Percentiles rank a stretch among this genome's conserved stretches.
Conservation (phyloP, 2,329 filamentous ascomycete genomes). For the Thermoascus crustaceus region DNA sequence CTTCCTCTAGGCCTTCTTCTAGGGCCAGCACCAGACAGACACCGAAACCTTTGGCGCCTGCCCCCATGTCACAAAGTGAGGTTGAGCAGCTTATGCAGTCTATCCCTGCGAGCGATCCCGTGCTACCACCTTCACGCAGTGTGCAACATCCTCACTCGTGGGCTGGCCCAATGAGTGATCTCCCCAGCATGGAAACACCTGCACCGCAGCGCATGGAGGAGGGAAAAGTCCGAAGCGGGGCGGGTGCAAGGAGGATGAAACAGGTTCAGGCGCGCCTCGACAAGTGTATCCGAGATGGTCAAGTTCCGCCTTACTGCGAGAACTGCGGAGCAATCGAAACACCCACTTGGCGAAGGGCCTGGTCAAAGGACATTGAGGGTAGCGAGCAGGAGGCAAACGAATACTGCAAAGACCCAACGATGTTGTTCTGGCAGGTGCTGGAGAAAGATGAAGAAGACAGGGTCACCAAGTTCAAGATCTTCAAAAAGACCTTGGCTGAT, state of each 20-base stretch:
- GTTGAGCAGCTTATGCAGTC: conserved; percentile 22
- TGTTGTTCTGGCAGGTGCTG: conserved; percentile 65
- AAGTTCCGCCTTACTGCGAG: conserved; percentile 79
- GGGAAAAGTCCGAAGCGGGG: conserved; percentile 37
- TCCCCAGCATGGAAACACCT: conserved; percentile 34
- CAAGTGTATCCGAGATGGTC: conserved; percentile 61
- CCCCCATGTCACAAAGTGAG: conserved; percentile 28
- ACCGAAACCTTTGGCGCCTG: conserved; percentile 31
- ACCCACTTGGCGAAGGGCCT: conserved; percentile 91
- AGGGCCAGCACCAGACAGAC: conserved; percentile 26
- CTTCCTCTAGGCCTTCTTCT: conserved; percentile 30
- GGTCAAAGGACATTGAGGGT: conserved; percentile 66
- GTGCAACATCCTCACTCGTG: conserved; percentile 38
- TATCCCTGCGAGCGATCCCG: conserved; percentile 46
- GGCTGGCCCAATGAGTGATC: conserved; percentile 37
- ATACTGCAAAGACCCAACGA: conserved; percentile 62
- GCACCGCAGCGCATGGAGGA: conserved; percentile 23
- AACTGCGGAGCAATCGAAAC: conserved; percentile 96
- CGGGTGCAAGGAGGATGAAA: conserved; percentile 58
- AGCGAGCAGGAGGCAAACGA: conserved; percentile 62
- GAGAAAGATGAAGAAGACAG: conserved; percentile 55
- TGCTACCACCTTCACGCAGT: conserved; percentile 18
- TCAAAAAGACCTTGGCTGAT: conserved; percentile 61
- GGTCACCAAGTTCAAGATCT: conserved; percentile 60
- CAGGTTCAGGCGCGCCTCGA: conserved; percentile 50